Evolutionary conservation across 2,329 filamentous ascomycete species (phyloP).

Genomic region (Penicillium fuscoglaucum): DNA sequence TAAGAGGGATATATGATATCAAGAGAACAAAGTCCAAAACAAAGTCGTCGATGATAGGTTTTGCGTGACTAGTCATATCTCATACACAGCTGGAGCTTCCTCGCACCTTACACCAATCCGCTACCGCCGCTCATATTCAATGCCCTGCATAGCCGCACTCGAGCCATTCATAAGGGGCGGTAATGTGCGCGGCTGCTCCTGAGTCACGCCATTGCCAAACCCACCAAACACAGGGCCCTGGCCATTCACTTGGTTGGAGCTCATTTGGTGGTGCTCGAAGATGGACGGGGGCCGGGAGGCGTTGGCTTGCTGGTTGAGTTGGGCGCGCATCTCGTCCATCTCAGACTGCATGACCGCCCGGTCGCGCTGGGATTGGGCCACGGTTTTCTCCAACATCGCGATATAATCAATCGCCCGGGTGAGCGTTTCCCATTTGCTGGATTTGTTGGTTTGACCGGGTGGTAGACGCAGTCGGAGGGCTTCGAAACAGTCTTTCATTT

Average conservation of each 20-base stretch:
- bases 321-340: slow-evolving; percentile 42
- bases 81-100: slow-evolving; percentile 16
- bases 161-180: slow-evolving; percentile 50
- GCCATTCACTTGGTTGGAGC: slow-evolving; percentile 35
- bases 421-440: slow-evolving; percentile 55
- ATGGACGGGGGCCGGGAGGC: slow-evolving; percentile 34
- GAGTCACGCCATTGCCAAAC: slow-evolving; percentile 33
- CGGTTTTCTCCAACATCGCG: slow-evolving; percentile 43
- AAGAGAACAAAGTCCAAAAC: slow-evolving; percentile 17
- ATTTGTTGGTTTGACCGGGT: slow-evolving; percentile 51
- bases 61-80: slow-evolving; percentile 29
- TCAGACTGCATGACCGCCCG: slow-evolving; percentile 38
- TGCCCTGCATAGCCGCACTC: slow-evolving; percentile 50
- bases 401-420: slow-evolving; percentile 53
- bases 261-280: slow-evolving; percentile 40
- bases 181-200: slow-evolving; percentile 48
- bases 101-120: not conserved
- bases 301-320: slow-evolving; percentile 40
- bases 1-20: slow-evolving; percentile 23
- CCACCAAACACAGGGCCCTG: slow-evolving; percentile 33
- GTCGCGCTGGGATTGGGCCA: slow-evolving; percentile 42
- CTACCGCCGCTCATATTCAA: slow-evolving; percentile 51
- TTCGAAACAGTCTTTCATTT: slow-evolving; percentile 56
- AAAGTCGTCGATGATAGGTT: slow-evolving; percentile 16
- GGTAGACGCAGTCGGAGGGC: slow-evolving; percentile 47